Base-by-base conservation (phyloP, 768 basidiomycete species). In the Tricholoma terreum region DNA sequence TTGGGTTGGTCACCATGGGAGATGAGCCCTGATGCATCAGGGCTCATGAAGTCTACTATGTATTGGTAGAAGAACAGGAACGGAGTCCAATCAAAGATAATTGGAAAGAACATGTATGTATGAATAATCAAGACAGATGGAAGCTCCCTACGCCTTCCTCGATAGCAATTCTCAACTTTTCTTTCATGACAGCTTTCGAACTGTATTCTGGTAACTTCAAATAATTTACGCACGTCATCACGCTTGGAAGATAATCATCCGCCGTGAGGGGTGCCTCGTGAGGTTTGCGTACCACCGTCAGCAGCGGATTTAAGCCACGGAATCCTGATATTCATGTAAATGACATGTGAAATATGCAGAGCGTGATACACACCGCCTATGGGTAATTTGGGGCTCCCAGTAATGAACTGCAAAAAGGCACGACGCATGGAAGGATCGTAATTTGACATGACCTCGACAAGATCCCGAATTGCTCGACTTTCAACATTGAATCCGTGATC, bases 191-290 rank as follows among this genome's bases (percentile, higher is more conserved):
- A 34, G 78, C 81, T 72, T 90, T 94, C 24, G 88, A 86, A 55
- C 90, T 92, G 71, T 98, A 98, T 67, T 98, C 94, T 0, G 96
- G 96, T 62, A 98, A 77, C 72, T 99, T 99, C 67, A 99, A 76
- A 69, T 94, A 96, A 73, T 94, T 94, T 58, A 94, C 95, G 71
- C 97, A 99, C 3, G 97, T 98, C 97, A 98, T 98, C 30, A 98
- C 95, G 65, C 92, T 95, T 0, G 95, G 95, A 27, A 98, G 79
- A 69, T 97, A 95, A 67, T 97, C 92, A 69, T 98, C 94, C 6
- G 96, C 91, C 6, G 84, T 85, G 56, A 97, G 79, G 10, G 94
- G 90, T 6, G 90, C 80, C 72, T 98, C 97, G 63, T 96, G 94
- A 8, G 92, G 94, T 73, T 98, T 98, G 60, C 96, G 87, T 17